A percentile compares a stretch with the other conserved stretches of the same genome.
Conservation (phyloP, 495 filamentous ascomycete genomes). For the Penicillium silybi region DNA sequence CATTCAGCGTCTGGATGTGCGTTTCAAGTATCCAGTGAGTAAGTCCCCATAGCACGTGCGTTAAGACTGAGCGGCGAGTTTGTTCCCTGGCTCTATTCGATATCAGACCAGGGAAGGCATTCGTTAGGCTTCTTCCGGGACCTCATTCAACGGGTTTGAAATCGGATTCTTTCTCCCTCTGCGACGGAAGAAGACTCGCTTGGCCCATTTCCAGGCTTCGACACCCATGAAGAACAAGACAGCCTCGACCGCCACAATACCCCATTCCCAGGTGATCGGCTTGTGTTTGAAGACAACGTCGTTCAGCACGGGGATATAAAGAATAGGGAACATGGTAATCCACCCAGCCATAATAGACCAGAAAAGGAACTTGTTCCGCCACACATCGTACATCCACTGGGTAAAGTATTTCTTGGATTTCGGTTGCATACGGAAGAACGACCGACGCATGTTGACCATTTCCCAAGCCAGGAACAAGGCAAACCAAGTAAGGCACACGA, state of each 20-base stretch:
- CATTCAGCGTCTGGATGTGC: neutral
- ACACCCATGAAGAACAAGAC: constrained; percentile 56
- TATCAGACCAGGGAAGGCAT: constrained; percentile 20
- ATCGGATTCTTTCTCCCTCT: constrained; percentile 2
- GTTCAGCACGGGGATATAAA: constrained; percentile 67
- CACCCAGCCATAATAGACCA: constrained; percentile 61
- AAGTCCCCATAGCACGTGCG: neutral
- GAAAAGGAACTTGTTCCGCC: constrained; percentile 67
- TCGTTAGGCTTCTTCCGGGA: constrained; percentile 12
- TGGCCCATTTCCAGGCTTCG: constrained; percentile 61
- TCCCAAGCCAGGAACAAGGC: constrained; percentile 64
- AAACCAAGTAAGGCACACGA: constrained; percentile 62
- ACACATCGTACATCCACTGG: constrained; percentile 54
- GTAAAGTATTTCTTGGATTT: constrained; percentile 44
- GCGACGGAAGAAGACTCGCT: constrained; percentile 43
- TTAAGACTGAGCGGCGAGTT: neutral
- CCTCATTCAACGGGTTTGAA: neutral
- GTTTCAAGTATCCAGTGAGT: neutral
- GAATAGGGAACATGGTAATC: constrained; percentile 60
- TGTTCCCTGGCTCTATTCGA: constrained; percentile 7
- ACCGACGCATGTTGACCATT: constrained; percentile 58
- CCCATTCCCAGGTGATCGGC: constrained; percentile 66
- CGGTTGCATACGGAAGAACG: constrained; percentile 61
- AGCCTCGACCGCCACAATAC: constrained; percentile 49
- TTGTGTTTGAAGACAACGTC: constrained; percentile 61